Evolutionary conservation across 331 rosid species (phyloP).

Genomic region (Rhamnella rubrinervis): DNA sequence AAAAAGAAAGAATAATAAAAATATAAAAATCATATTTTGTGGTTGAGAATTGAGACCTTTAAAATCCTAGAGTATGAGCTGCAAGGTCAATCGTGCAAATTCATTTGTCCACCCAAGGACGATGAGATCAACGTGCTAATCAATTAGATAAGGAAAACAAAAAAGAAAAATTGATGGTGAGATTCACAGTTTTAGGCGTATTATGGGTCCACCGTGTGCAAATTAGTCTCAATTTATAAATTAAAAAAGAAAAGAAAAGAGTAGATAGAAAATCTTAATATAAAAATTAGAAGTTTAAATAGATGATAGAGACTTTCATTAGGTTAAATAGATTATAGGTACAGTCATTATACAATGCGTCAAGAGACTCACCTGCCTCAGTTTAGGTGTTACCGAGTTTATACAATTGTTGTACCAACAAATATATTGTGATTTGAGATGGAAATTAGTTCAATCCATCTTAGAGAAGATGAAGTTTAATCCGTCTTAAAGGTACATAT

Average conservation of each 20-base stretch:
- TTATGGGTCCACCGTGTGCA: constrained; percentile 10
- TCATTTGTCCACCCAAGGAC: not conserved
- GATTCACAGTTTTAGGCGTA: not conserved
- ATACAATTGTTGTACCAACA: too few species aligned
- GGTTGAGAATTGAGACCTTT: not conserved
- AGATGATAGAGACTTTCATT: not conserved
- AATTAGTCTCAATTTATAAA: not conserved
- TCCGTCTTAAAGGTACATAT: too few species aligned
- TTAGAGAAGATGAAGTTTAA: too few species aligned
- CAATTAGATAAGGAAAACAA: constrained; percentile 4
- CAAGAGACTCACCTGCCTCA: too few species aligned
- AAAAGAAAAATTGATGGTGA: not conserved
- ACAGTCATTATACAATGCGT: not conserved
- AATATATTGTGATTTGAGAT: too few species aligned
- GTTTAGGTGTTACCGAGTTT: too few species aligned
- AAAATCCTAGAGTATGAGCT: not conserved
- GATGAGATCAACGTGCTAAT: not conserved
- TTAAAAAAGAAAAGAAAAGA: too few species aligned
- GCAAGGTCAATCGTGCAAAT: not conserved
- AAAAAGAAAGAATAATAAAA: too few species aligned
- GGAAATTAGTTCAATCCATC: too few species aligned
- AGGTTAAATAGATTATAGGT: not conserved
- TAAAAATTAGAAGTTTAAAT: not conserved
- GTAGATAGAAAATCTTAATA: too few species aligned
- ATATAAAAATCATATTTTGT: not conserved